Evolutionary conservation across 192 early-diverging fungal genomes (phyloP), one percentile per base, ranked within the genome.

Genomic region (Backusella luteola): DNA sequence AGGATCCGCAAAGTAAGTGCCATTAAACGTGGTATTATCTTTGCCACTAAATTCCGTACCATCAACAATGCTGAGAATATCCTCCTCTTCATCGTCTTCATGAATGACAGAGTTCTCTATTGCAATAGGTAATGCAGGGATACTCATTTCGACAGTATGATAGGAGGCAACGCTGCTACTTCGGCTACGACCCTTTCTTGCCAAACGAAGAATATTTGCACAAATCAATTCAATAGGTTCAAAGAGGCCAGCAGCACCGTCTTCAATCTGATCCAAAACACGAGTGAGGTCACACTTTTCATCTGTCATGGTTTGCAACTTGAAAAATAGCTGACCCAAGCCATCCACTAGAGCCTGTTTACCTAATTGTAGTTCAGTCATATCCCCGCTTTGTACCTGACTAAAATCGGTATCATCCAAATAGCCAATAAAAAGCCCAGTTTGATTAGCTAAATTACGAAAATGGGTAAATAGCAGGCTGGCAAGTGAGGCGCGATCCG

Each of bases 381-480:
- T 21, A 32, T 32, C 21, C n/a, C 46, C 56, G n/a, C 52, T 44
- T n/a, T 15, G 34, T 2, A 77, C 56, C 6, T 34, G 38, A 9
- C n/a, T 35, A 32, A 72, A 66, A 38, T 77, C 76, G 17, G 71
- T 71, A 36, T 78, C 77, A 41, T 83, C 81, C 29, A 83, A 74
- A 29, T 73, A 53, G 26, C 73, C 74, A 19, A 83, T 35, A 53
- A 83, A 83, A 49, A 79, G 81, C 26, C 77, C 77, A 4, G 75
- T 70, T 29, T 79, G 75, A 46, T 73, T 78, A 17, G 77, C 75
- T 3, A 83, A 49, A 32, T 76, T 76, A 9, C 81, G 77, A 73
- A 79, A 83, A 49, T 83, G 81, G 19, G 81, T 79, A 67, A 83
- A 73, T 34, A 79, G 32, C 1, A 69, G 74, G 21, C 75, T 73